Conservation (phyloP, 1,284 basidiomycete genomes). For the Bjerkandera adusta region DNA sequence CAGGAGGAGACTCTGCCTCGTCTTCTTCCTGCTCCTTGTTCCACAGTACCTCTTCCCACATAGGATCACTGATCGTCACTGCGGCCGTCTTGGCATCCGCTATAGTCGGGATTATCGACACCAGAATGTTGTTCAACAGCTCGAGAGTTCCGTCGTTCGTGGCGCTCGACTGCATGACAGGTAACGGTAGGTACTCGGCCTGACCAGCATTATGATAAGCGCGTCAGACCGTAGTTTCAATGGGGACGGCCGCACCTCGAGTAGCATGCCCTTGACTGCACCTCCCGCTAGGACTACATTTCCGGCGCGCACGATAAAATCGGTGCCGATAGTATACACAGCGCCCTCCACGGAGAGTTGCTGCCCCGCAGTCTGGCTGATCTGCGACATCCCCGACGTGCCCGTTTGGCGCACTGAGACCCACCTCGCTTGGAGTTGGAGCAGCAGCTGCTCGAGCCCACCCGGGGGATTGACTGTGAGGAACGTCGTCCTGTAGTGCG, state of each 20-base stretch:
- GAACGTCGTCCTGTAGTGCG: constrained; percentile 73
- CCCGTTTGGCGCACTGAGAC: constrained; percentile 58
- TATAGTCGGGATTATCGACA: constrained; percentile 69
- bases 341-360: constrained; percentile 69
- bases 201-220: no score
- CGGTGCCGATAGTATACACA: constrained; percentile 68
- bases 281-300: constrained; percentile 74
- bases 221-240: no score
- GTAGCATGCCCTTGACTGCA: constrained; percentile 71
- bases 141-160: constrained; percentile 67
- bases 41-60: constrained; percentile 79
- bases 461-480: constrained; percentile 69
- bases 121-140: constrained; percentile 67
- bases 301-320: constrained; percentile 78
- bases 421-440: constrained; percentile 73
- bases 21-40: constrained; percentile 62
- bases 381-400: constrained; percentile 36
- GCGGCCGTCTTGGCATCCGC: constrained; percentile 68
- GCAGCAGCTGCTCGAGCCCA: constrained; percentile 67
- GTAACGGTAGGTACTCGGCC: constrained; percentile 77
- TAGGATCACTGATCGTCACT: constrained; percentile 67
- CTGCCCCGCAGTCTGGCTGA: constrained; percentile 50
- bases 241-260: constrained; percentile 53
- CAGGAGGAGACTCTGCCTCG: constrained; percentile 17
- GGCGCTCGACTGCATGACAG: constrained; percentile 55